phyloP scores from a whole-genome alignment of 2,329 filamentous ascomycete species.

The Arthrinium puccinioides region DNA sequence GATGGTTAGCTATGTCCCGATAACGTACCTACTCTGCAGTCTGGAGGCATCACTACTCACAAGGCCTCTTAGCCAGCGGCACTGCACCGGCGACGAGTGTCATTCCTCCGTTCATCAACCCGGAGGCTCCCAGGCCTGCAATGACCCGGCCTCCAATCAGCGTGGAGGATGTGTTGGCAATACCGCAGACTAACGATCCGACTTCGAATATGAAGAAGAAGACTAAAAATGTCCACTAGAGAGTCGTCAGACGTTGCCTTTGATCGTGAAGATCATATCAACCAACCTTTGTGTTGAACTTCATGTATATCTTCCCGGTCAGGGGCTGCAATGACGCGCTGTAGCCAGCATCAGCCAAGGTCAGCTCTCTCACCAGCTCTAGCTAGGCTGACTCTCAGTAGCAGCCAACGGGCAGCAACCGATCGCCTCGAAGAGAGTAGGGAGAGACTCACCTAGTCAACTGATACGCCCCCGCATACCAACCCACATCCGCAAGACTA shows the following conservation, averaged over 20 bases:
- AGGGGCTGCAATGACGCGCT: conserved; percentile 8
- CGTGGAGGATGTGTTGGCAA: conserved; percentile 35
- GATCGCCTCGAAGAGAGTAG: no score
- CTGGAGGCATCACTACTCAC: conserved; percentile 2
- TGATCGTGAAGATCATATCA: background rate
- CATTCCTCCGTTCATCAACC: conserved; percentile 39
- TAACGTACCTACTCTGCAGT: no score
- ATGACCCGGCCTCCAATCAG: conserved; percentile 46
- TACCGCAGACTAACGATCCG: conserved; percentile 43
- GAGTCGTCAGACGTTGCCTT: background rate
- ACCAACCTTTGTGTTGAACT: conserved; percentile 25
- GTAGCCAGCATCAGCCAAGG: no score
- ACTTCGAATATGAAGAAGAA: conserved; percentile 45
- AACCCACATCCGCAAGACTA: conserved; percentile 9
- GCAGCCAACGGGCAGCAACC: no score
- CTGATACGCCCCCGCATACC: conserved; percentile 9
- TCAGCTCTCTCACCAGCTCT: no score
- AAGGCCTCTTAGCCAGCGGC: conserved; percentile 28
- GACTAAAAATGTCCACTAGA: conserved; percentile 24
- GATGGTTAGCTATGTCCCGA: no score
- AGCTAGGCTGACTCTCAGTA: no score
- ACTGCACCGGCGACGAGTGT: conserved; percentile 36
- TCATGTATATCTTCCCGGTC: conserved; percentile 33
- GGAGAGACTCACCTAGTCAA: conserved; percentile 4
- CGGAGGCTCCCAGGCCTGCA: conserved; percentile 42